Conservation (phyloP, 768 basidiomycete species). For the Guyanaporus albipodus region DNA sequence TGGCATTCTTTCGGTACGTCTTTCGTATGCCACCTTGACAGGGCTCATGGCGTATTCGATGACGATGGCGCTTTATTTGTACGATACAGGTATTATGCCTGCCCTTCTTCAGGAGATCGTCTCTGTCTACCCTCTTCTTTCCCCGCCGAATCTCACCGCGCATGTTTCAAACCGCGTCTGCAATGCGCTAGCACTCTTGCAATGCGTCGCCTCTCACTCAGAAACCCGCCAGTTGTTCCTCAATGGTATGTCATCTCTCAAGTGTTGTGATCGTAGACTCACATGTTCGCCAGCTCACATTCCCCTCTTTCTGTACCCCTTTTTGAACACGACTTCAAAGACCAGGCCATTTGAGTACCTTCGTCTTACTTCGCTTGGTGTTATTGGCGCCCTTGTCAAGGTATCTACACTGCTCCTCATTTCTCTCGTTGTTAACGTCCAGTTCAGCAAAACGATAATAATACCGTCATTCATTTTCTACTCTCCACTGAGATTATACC, state of each 20-base stretch:
- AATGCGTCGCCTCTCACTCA: conserved; percentile 96
- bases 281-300: conserved; percentile 74
- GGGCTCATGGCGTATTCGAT: not conserved
- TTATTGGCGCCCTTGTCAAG: conserved; percentile 98
- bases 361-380: conserved; percentile 97
- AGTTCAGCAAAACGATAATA: conserved; percentile 95
- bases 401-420: conserved; percentile 38
- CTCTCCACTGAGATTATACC: conserved; percentile 99
- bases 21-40: not conserved
- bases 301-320: conserved; percentile 92
- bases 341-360: conserved; percentile 99
- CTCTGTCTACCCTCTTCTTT: conserved; percentile 93
- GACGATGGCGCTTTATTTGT: not conserved
- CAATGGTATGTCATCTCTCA: conserved; percentile 54
- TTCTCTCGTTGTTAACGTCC: conserved; percentile 10
- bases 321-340: conserved; percentile 98
- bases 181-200: conserved; percentile 94
- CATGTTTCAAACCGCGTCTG: conserved; percentile 98
- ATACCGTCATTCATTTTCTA: conserved; percentile 97
- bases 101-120: conserved; percentile 97
- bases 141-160: conserved; percentile 93
- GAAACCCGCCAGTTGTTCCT: conserved; percentile 95
- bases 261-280: not conserved
- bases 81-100: conserved; percentile 84
- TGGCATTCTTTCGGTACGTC: conserved; percentile 95